phyloP scores from a whole-genome alignment of 2,329 filamentous ascomycete species.

The Atkinsonella texensis region DNA sequence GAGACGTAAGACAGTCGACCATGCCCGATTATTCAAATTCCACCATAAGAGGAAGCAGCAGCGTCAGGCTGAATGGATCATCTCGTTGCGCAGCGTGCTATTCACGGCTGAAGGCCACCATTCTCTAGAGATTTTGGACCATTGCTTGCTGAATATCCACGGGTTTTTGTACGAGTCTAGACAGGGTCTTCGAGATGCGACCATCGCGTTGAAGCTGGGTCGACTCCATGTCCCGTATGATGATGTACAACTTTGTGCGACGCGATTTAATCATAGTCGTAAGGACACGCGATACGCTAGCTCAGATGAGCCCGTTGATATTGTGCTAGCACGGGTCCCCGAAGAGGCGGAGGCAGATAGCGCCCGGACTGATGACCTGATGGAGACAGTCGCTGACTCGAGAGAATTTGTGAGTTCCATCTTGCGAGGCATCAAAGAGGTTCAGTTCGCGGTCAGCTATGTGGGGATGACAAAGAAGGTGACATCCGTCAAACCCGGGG shows the following conservation, averaged over 20 bases:
- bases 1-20: conserved; percentile 78
- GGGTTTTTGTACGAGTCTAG: conserved; percentile 76
- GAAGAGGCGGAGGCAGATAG: conserved; percentile 60
- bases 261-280: conserved; percentile 38
- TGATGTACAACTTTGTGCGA: conserved; percentile 56
- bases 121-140: conserved; percentile 78
- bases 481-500: conserved; percentile 51
- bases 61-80: conserved; percentile 81
- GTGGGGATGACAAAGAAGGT: conserved; percentile 77
- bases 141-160: conserved; percentile 79
- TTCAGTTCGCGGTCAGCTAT: conserved; percentile 90
- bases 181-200: conserved; percentile 80
- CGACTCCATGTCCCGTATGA: conserved; percentile 85
- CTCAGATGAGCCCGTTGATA: conserved; percentile 38
- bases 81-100: conserved; percentile 72
- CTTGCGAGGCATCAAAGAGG: conserved; percentile 84
- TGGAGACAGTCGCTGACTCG: conserved; percentile 79
- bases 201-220: conserved; percentile 81
- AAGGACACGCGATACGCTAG: conserved; percentile 23
- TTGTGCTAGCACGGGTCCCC: conserved; percentile 60
- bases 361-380: conserved; percentile 54
- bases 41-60: conserved; percentile 40
- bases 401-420: conserved; percentile 88
- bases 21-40: conserved; percentile 73
- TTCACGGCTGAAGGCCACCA: conserved; percentile 80